These are phyloP conservation scores for Fusarium domesticum DNA, from an alignment of 2,329 filamentous ascomycete species.

Conservation along the genomic window DNA sequence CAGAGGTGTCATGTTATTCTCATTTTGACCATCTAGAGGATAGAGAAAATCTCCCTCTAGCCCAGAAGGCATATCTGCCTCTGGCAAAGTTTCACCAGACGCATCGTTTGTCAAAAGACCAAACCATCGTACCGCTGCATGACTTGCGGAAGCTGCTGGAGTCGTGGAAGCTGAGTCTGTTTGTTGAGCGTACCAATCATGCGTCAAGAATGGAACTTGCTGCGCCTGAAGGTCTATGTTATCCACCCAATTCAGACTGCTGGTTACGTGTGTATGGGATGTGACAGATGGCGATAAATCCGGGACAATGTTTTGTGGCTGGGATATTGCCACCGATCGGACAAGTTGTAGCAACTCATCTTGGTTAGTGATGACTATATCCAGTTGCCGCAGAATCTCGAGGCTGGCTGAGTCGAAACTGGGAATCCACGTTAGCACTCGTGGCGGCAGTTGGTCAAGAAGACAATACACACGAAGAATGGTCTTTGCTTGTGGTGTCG, in stretches of 20 bases:
- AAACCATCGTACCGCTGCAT: constrained; percentile 27
- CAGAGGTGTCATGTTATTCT: constrained; percentile 12
- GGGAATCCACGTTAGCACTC: neutral
- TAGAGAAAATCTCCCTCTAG: constrained; percentile 9
- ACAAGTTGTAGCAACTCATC: constrained; percentile 18
- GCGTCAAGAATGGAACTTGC: neutral
- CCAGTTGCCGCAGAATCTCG: constrained; percentile 31
- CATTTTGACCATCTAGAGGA: constrained; percentile 2
- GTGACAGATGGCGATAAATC: neutral
- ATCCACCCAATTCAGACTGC: constrained; percentile 2
- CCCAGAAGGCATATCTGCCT: neutral
- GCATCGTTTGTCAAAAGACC: constrained; percentile 23
- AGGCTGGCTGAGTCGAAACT: constrained; percentile 38
- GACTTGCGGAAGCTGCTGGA: constrained; percentile 22
- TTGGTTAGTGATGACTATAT: constrained; percentile 21
- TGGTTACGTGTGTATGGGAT: neutral
- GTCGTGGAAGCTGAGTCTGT: constrained; percentile 21
- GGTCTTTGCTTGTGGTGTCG: constrained; percentile 26
- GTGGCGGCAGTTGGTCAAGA: rapidly evolving
- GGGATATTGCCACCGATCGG: constrained; percentile 11
- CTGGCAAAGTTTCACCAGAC: neutral
- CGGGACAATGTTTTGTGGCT: constrained; percentile 1
- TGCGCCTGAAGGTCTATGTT: neutral
- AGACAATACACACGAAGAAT: constrained; percentile 23
- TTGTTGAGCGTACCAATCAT: constrained; percentile 10